Evolutionary conservation across 2,329 filamentous ascomycete species (phyloP).

Genomic region (Penicillium sp.): DNA sequence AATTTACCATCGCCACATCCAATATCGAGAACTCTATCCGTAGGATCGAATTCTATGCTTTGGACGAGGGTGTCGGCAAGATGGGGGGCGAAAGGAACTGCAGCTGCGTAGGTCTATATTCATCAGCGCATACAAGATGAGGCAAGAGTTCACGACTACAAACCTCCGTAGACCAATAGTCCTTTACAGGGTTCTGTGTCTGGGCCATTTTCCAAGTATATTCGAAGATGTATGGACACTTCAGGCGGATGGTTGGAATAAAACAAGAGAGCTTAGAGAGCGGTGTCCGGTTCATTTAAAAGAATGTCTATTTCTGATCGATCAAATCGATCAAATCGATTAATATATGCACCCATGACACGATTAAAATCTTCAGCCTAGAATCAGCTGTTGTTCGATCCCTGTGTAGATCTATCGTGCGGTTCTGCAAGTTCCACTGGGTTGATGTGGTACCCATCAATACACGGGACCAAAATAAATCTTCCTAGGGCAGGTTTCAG

Average conservation of each 20-base stretch:
- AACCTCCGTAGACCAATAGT: conserved; percentile 12
- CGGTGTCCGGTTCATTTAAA: not conserved
- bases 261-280: not conserved
- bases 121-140: not conserved
- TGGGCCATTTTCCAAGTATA: not conserved
- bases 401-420: too few relatives aligned
- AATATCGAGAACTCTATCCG: conserved; percentile 11
- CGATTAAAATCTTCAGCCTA: not conserved
- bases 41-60: conserved; percentile 2
- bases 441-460: too few relatives aligned
- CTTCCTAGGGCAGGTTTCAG: too few relatives aligned
- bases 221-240: not conserved
- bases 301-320: not conserved
- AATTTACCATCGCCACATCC: conserved; percentile 13
- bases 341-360: not conserved
- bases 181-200: not conserved
- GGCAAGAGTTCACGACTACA: not conserved
- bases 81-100: conserved; percentile 14
- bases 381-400: not conserved
- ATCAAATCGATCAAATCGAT: not conserved
- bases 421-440: too few relatives aligned
- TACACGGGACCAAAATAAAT: too few relatives aligned
- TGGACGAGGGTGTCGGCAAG: conserved; percentile 3
- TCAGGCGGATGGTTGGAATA: not conserved
- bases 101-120: conserved; percentile 5